Percentiles rank a stretch among this genome's conserved stretches.
Conservation (phyloP, 1,284 basidiomycete genomes). For the Moniliophthora roreri region DNA sequence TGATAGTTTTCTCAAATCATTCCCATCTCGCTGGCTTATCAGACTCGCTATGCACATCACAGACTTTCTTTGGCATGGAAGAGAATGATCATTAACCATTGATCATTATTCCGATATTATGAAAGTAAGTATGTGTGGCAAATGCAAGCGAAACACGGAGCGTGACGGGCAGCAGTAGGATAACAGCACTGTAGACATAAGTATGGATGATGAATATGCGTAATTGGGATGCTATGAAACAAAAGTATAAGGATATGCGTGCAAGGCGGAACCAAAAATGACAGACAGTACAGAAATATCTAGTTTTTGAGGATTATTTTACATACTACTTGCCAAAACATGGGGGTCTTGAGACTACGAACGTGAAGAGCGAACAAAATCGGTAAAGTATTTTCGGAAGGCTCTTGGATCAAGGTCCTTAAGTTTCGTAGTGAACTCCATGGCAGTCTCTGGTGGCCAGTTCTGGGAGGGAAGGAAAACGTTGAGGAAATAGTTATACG, state of each 20-base stretch:
- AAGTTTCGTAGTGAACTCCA: slow-evolving; percentile 80
- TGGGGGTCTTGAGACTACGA: slow-evolving; percentile 46
- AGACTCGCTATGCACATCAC: too few relatives aligned
- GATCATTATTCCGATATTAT: slow-evolving; percentile 1
- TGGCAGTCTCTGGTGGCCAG: slow-evolving; percentile 78
- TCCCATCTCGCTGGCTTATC: too few relatives aligned
- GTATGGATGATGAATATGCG: neutral
- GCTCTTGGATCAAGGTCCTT: slow-evolving; percentile 77
- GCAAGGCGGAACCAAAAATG: neutral
- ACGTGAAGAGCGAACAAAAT: slow-evolving; percentile 74
- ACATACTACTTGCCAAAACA: slow-evolving; percentile 16
- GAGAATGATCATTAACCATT: too few relatives aligned
- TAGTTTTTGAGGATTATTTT: neutral
- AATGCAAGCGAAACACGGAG: neutral
- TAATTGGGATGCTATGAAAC: neutral
- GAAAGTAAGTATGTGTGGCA: neutral
- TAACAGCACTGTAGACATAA: neutral
- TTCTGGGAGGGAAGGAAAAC: slow-evolving; percentile 88
- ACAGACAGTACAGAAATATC: neutral
- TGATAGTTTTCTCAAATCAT: too few relatives aligned
- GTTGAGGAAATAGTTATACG: slow-evolving; percentile 76
- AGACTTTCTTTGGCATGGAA: too few relatives aligned
- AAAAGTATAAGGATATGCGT: slow-evolving; percentile 5
- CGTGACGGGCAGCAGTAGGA: neutral
- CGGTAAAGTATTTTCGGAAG: slow-evolving; percentile 89